phyloP scores from a whole-genome alignment of 768 basidiomycete genomes.

The Albatrellus ellisii region DNA sequence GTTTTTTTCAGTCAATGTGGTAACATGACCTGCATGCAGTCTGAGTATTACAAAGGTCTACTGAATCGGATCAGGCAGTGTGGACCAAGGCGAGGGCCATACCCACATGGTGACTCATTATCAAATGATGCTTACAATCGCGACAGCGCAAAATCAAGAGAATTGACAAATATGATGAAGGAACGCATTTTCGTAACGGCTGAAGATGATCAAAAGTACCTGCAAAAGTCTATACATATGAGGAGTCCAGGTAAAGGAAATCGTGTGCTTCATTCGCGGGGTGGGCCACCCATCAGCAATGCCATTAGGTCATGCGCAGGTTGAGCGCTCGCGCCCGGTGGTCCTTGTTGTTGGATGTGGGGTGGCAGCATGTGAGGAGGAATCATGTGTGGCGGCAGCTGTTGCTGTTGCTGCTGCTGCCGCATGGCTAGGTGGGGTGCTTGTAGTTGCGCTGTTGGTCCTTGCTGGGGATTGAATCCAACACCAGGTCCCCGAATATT shows the following conservation, averaged over 20 bases:
- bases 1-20: no score
- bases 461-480: slow-evolving; percentile 37
- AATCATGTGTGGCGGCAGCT: slow-evolving; percentile 44
- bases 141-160: no score
- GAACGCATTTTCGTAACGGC: no score
- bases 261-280: slow-evolving; percentile 39
- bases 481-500: slow-evolving; percentile 34
- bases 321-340: slow-evolving; percentile 30
- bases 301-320: slow-evolving; percentile 72
- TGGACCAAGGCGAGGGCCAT: no score
- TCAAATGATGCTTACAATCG: no score
- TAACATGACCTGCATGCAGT: no score
- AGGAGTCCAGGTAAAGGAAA: not conserved
- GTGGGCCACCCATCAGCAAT: slow-evolving; percentile 60
- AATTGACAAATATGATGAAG: no score
- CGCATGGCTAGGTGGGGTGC: slow-evolving; percentile 34
- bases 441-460: slow-evolving; percentile 20
- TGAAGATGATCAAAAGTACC: not conserved
- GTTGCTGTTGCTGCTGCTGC: slow-evolving; percentile 36
- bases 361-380: slow-evolving; percentile 36
- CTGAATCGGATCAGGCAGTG: no score
- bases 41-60: no score
- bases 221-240: no score
- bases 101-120: no score
- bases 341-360: slow-evolving; percentile 37